These are phyloP conservation scores for Pholiota adiposa DNA, from an alignment of 1,284 basidiomycete genomes.

Conservation along the genomic window DNA sequence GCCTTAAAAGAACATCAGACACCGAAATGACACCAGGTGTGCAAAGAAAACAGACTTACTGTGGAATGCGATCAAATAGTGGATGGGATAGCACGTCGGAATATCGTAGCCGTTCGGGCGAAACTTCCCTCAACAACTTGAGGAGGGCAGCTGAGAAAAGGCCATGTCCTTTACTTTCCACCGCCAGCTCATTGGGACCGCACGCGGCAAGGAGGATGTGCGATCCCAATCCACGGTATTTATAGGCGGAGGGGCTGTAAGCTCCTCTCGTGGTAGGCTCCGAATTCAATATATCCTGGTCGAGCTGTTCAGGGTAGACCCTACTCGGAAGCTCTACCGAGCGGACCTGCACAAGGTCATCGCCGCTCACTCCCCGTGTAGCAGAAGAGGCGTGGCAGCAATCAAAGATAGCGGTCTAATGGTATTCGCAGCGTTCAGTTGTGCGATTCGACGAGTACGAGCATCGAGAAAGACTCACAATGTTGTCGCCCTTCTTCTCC, in stretches of 20 bases:
- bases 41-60: not conserved
- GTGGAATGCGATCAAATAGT: not conserved
- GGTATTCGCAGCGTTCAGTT: not conserved
- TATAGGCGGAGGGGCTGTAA: not conserved
- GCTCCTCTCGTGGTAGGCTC: not conserved
- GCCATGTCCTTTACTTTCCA: constrained; percentile 8
- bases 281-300: not conserved
- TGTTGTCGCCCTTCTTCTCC: constrained; percentile 4
- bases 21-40: too few species aligned
- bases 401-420: constrained; percentile 8
- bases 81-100: not conserved
- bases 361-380: not conserved
- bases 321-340: not conserved
- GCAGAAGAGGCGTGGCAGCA: constrained; percentile 8
- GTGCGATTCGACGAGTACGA: not conserved
- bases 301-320: not conserved
- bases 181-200: constrained; percentile 5
- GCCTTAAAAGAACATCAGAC: too few species aligned
- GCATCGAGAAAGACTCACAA: constrained; percentile 1
- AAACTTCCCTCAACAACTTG: constrained; percentile 1
- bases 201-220: constrained; percentile 16
- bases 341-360: not conserved
- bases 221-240: not conserved
- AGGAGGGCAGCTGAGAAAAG: constrained; percentile 15
- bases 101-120: constrained; percentile 13